Base-by-base conservation (phyloP, 2,329 filamentous ascomycete genomes). In the Truncatella angustata region DNA sequence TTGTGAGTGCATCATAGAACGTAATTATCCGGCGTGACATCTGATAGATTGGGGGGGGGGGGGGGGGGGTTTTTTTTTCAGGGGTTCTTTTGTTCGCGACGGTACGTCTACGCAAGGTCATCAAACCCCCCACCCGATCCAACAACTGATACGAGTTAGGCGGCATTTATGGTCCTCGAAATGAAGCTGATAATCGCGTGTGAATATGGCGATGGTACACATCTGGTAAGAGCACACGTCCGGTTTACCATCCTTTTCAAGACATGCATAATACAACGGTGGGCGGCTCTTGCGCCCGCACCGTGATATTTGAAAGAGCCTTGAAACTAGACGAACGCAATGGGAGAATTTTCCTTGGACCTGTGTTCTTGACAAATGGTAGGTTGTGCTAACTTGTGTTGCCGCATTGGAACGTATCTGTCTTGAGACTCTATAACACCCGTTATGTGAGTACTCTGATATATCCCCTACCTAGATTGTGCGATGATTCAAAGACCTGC, bases 1-100 rank as follows among this genome's bases (percentile, higher is more conserved):
- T 28, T 51, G 55, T 55, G 39, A 50, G 53, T 44, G n/a, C 21
- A 23, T 40, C 26, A 2, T 43, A 30, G 20, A 28, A 26, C 48
- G 16, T 36, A 49, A 26, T 39, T 21, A 16, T 20, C n/a, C n/a
- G 16, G 51, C 48, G 47, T 42, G 18, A 49, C 46, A 30, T 48
- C 53, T 20, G 26, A 34, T n/a, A 14, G 39, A 16, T 53, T 37
- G n/a, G n/a, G n/a, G n/a, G n/a, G n/a, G n/a, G n/a, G n/a, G n/a
- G n/a, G n/a, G n/a, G n/a, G n/a, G n/a, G n/a, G n/a, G n/a, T n/a
- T n/a, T n/a, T n/a, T 42, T 32, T 34, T 23, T 14, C 28, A 42
- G 39, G 39, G 39, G 23, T 18, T 16, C 9, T 55, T 16, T 14
- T 52, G 20, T 39, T 55, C 11, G 21, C 18, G 4, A 40, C 46